Base-by-base conservation (phyloP, 257 asterid genomes). In the Cruciata laevipes region DNA sequence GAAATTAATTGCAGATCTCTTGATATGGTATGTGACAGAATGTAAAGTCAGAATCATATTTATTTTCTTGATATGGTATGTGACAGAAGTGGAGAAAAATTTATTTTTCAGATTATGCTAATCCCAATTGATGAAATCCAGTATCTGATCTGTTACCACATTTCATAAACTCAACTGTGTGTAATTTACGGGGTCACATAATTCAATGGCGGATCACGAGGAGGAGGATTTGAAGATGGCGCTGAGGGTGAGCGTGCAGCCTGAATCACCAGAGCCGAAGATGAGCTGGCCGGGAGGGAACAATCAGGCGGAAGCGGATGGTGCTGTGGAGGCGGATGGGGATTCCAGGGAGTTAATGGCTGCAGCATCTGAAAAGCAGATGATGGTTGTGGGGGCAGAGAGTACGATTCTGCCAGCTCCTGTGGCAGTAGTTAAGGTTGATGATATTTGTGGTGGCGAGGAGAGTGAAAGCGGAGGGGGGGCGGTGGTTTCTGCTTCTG, bases 291-390 rank as follows among this genome's bases (percentile, higher is more conserved):
- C 95, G 10, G 78, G 83, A 75, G 95, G 87, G 71, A 75, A 69
- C 60, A 69, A 74, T 63, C 57, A 80, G 20, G 85, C 59, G 18
- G 30, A 23, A 11, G 49, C 49, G 8, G 51, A 23, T n/a, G 77
- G 49, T 20, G 84, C 25, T 25, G 84, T 66, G 60, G 89, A 74
- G 31, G 69, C 18, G 72, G 10, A 66, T 63, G 88, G 72, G 75
- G 95, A 85, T 78, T 78, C 87, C 68, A 80, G 95, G 74, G 99
- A 88, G 74, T 78, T 90, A 66, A 93, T 82, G 97, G 99, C 99
- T 13, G 88, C 95, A 40, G 96, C 97, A 16, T 96, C 97, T 23
- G 97, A 93, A 84, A 93, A 82, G 84, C 85, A 96, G 81, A 85
- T 90, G 94, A 68, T 83, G 99, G 99, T 7, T 35, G 8, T 92